Base-by-base conservation (phyloP, 352 stramenopile genomes). In the Bremia lactucae region DNA sequence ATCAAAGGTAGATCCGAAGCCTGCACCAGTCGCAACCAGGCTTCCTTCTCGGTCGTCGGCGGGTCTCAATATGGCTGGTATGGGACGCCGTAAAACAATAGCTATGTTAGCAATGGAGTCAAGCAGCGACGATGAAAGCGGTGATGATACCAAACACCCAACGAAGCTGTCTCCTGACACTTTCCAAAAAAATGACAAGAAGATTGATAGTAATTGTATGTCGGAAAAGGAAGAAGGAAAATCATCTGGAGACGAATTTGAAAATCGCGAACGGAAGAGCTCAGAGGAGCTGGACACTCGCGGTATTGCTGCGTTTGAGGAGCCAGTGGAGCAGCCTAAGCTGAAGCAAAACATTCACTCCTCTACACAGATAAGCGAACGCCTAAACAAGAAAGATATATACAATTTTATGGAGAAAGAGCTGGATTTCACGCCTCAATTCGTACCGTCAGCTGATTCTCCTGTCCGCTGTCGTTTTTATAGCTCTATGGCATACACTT, bases 361-460 rank as follows among this genome's bases (percentile, higher is more conserved):
- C 18, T 76, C 61, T 16, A 59, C 63, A 11, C 66, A 56, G 11
- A 57, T 68, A 40, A 83, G 65, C 20, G 65, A 81, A 42, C 68
- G 57, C 21, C 61, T 42, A 5, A 49, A 68, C n/a, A 83, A 84
- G 43, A 87, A 87, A 26, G 81, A 94, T 39, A 58, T 94, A 33
- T 90, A 91, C 57, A 76, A 83, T 26, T 86, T 80, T 42, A 88
- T 94, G 62, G 81, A 94, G 50, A 70, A 60, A 41, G 79, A 91
- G 31, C 47, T 94, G 31, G 67, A 91, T 45, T 94, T 90, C 33
- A 87, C 74, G 1, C 70, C 78, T 37, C 59, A 85, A 26, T 94
- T 94, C 57, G 76, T 94, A 4, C 81, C 81, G 29, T 91, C 81
- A 15, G 71, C 78, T 13, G 81, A 94, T n/a, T 83, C 81, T 28